A percentile compares a stretch with the other conserved stretches of the same genome.
These are phyloP conservation scores for Cyberlindnera americana DNA, from an alignment of 805 yeast species.

Conservation along the genomic window DNA sequence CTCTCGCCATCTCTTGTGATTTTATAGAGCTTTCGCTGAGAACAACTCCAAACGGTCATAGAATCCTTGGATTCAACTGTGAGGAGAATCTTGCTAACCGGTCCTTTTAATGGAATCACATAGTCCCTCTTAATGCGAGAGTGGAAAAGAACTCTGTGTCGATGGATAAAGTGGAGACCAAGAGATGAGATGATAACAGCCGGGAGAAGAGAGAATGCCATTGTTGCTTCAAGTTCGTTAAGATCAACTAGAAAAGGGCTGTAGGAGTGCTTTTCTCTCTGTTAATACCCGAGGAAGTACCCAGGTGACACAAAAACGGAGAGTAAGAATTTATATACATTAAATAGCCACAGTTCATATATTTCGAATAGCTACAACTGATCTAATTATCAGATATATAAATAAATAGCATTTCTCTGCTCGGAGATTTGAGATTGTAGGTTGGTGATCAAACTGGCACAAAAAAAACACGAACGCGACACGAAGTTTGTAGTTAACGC, in stretches of 20 bases:
- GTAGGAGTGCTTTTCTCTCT: no score
- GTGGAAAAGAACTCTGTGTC: constrained; percentile 5
- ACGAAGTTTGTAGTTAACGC: background rate
- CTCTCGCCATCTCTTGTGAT: constrained; percentile 11
- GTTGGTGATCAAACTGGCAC: no score
- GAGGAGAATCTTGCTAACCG: constrained; percentile 8
- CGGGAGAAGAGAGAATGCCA: background rate
- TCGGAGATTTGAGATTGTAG: no score
- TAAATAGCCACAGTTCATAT: no score
- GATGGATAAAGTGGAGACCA: background rate
- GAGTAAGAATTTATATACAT: no score
- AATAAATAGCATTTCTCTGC: no score
- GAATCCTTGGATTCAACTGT: constrained; percentile 6
- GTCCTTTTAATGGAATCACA: constrained; percentile 11
- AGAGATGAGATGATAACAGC: background rate
- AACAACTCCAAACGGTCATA: constrained; percentile 7
- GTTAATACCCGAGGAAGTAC: no score
- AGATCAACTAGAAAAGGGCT: no score
- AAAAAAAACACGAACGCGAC: constrained; percentile 2
- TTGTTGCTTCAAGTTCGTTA: background rate
- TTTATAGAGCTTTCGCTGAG: constrained; percentile 14
- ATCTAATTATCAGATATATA: no score
- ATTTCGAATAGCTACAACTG: no score
- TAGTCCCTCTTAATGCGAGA: constrained; percentile 6
- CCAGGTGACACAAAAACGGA: constrained; percentile 2